These are phyloP conservation scores for Lycium barbarum DNA, from an alignment of 257 asterid genomes.

Conservation along the genomic window DNA sequence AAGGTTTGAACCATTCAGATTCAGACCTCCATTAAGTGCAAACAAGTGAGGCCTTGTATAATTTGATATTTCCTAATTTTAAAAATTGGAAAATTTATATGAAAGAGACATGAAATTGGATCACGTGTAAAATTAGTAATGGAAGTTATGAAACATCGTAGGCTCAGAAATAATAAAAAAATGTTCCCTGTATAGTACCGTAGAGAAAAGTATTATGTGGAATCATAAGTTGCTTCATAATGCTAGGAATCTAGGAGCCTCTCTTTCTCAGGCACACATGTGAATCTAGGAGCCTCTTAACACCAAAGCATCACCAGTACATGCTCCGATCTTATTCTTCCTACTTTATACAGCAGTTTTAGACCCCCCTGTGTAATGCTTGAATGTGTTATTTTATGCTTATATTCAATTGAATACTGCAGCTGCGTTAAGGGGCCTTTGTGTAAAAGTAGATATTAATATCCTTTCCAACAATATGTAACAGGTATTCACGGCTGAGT, in stretches of 20 bases:
- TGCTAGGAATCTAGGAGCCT: neutral
- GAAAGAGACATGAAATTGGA: neutral
- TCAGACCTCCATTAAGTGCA: too few species aligned
- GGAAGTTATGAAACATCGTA: neutral
- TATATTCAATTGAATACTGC: conserved; percentile 15
- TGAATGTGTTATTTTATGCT: conserved; percentile 24
- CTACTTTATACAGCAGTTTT: neutral
- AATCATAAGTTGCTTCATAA: neutral
- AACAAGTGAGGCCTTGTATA: too few species aligned
- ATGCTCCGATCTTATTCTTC: neutral
- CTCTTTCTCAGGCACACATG: neutral
- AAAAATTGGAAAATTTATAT: neutral
- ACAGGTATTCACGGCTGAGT: conserved; percentile 94
- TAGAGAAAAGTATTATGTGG: neutral
- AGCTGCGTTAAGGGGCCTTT: neutral
- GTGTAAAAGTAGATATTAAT: neutral
- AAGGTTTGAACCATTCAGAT: too few species aligned
- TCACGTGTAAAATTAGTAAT: neutral
- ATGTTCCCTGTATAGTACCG: neutral
- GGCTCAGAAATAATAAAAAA: neutral
- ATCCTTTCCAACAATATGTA: conserved; percentile 22
- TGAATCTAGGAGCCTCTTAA: conserved; percentile 13
- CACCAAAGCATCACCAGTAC: neutral
- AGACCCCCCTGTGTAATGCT: neutral
- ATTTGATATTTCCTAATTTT: neutral